phyloP scores from a whole-genome alignment of 1,284 basidiomycete genomes.

The Uromyces viciae-fabae region DNA sequence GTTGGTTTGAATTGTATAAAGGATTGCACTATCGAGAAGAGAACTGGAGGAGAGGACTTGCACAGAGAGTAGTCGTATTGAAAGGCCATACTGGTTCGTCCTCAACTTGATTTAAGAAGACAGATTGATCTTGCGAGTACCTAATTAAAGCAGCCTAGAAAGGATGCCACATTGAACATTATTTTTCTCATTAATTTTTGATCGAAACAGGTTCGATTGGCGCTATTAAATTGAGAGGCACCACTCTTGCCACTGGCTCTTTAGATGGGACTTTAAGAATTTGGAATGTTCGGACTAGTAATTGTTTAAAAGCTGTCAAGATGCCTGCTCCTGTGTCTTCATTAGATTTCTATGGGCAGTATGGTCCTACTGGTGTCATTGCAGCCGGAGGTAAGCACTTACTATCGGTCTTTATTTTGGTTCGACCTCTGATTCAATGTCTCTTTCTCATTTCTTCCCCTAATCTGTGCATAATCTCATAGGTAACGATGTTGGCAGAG shows the following conservation, averaged over 20 bases:
- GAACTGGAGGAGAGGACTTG: conserved; percentile 62
- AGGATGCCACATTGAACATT: too few species aligned
- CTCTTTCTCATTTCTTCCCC: neutral
- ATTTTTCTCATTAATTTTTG: neutral
- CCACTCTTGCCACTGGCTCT: conserved; percentile 37
- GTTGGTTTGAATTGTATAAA: conserved; percentile 63
- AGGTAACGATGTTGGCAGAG: conserved; percentile 43
- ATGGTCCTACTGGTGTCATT: conserved; percentile 35
- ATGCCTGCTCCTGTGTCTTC: conserved; percentile 44
- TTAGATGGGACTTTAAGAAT: conserved; percentile 38
- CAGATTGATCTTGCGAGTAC: neutral
- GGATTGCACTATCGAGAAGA: conserved; percentile 78
- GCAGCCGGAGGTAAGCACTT: conserved; percentile 35
- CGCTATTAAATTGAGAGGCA: conserved; percentile 34
- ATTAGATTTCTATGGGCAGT: conserved; percentile 31
- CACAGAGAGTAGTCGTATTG: conserved; percentile 36
- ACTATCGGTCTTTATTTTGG: neutral
- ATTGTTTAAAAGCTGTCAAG: conserved; percentile 41
- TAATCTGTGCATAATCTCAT: neutral
- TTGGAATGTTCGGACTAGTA: conserved; percentile 38
- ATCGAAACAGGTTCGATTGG: conserved; percentile 28
- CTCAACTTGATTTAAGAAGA: too few species aligned
- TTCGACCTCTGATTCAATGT: neutral
- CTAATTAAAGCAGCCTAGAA: neutral
- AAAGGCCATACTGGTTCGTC: conserved; percentile 41